Evolutionary conservation across 129 eudicot species (phyloP), one percentile per base, ranked within the genome.

Genomic region (Dittrichia graveolens): DNA sequence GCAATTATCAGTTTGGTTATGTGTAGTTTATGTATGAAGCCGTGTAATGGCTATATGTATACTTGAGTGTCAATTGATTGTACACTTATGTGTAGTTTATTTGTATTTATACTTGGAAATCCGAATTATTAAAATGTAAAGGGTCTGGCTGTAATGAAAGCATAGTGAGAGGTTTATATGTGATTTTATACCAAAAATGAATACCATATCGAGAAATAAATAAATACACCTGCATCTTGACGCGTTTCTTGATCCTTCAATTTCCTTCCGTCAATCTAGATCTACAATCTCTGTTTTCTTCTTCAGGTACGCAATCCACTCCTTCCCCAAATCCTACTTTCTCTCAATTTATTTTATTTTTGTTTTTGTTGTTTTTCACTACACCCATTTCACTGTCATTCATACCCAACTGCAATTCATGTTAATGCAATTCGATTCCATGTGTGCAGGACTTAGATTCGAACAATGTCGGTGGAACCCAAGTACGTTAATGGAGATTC

Each of bases 401-500:
- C 61, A 39, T 24, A 39, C 62, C 40, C 40, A 53, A 40, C 41
- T 70, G 41, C 63, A 5, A 7, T 70, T 50, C 63, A 24, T 10
- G 14, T 42, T 54, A 16, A 12, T 8, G n/a, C 56, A 72, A 15
- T 46, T 75, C 42, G 39, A 52, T 73, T 74, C 40, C 79, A 74
- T 40, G 37, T 63, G 64, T 53, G 24, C 64, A 74, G 43, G 8
- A 44, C 66, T 41, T 2, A 11, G 18, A 38, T 69, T 4, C 9
- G 13, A 8, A 12, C 69, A 67, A 74, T 80, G 80, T 81, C 81
- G 74, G 50, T 71, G 66, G 72, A 59, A 73, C 10, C 74, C 34
- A 47, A 15, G 13, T 40, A 60, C 55, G 40, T 74, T 16, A 73
- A 41, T 66, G 75, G 54, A 61, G 70, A 42, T 14, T 34, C 55